Conservation (phyloP, 768 basidiomycete species). For the Podaxis pistillaris region DNA sequence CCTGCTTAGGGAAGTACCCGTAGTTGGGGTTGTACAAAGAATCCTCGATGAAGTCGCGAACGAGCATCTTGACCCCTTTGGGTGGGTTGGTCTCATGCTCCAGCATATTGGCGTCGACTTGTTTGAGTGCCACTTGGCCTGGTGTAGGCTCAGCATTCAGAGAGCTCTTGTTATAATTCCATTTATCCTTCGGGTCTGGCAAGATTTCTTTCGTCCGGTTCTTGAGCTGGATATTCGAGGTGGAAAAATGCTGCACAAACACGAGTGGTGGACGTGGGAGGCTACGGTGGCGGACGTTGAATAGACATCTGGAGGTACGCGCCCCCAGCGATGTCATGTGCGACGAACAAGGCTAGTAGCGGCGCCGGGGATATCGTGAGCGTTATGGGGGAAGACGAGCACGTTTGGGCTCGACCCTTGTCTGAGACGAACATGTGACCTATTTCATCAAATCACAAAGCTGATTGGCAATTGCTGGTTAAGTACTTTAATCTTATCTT, state of each 20-base stretch:
- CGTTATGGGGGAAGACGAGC: background rate
- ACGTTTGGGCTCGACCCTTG: background rate
- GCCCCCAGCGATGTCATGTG: constrained; percentile 36
- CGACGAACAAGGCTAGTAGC: constrained; percentile 8
- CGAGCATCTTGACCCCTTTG: constrained; percentile 85
- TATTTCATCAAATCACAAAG: constrained; percentile 3
- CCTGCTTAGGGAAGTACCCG: constrained; percentile 95
- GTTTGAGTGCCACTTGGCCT: constrained; percentile 39
- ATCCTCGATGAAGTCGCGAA: constrained; percentile 96
- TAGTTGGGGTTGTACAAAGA: constrained; percentile 96
- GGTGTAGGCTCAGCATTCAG: constrained; percentile 51
- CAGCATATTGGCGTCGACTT: constrained; percentile 72
- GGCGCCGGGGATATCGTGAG: background rate
- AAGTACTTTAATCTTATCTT: constrained; percentile 10
- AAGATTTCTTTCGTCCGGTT: constrained; percentile 9
- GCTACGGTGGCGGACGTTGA: constrained; percentile 22
- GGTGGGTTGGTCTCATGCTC: constrained; percentile 61
- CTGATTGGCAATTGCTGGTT: background rate
- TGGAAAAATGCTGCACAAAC: constrained; percentile 1
- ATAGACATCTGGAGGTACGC: constrained; percentile 31
- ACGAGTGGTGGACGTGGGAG: background rate
- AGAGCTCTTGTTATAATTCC: constrained; percentile 75
- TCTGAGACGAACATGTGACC: constrained; percentile 10
- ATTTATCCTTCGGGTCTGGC: constrained; percentile 50
- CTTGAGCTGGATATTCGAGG: background rate